A percentile compares a stretch with the other conserved stretches of the same genome.
Evolutionary conservation across 176 grass and related monocot genomes (phyloP).

Genomic region (Oryza officinalis): DNA sequence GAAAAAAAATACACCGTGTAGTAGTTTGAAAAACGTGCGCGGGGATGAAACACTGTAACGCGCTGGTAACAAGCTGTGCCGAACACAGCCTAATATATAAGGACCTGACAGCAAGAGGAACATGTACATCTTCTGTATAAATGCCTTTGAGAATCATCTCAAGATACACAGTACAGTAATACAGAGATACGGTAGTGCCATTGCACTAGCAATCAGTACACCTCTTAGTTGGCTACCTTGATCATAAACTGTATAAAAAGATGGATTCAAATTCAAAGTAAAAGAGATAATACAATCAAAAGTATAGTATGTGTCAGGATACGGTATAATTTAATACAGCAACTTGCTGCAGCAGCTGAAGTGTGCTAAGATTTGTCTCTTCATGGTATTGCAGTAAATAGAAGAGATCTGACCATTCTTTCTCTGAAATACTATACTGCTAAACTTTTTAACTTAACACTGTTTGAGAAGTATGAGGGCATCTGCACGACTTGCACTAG

Average conservation of each 20-base stretch:
- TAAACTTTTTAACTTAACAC: not conserved
- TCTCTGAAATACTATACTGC: not conserved
- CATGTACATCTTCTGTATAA: constrained; percentile 29
- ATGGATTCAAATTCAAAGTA: constrained; percentile 35
- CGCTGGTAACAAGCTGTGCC: too few relatives aligned
- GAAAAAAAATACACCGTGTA: too few relatives aligned
- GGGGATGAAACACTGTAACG: too few relatives aligned
- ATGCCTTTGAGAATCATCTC: not conserved
- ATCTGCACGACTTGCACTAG: not conserved
- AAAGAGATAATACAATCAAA: constrained; percentile 16
- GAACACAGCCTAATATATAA: too few relatives aligned
- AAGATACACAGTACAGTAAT: not conserved
- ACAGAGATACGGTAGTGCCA: constrained; percentile 17
- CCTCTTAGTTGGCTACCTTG: not conserved
- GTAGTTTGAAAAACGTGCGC: too few relatives aligned
- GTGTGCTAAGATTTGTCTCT: constrained; percentile 24
- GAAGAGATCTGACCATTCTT: not conserved
- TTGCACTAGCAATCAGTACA: not conserved
- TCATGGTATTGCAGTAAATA: not conserved
- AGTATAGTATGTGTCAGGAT: constrained; percentile 27
- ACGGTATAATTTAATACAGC: constrained; percentile 35
- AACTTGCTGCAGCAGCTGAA: constrained; percentile 29
- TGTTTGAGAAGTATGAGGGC: not conserved
- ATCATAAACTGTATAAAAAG: not conserved
- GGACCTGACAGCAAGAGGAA: constrained; percentile 33